Evolutionary conservation across 495 filamentous ascomycete genomes (phyloP).

Genomic region (Cercophora scortea): DNA sequence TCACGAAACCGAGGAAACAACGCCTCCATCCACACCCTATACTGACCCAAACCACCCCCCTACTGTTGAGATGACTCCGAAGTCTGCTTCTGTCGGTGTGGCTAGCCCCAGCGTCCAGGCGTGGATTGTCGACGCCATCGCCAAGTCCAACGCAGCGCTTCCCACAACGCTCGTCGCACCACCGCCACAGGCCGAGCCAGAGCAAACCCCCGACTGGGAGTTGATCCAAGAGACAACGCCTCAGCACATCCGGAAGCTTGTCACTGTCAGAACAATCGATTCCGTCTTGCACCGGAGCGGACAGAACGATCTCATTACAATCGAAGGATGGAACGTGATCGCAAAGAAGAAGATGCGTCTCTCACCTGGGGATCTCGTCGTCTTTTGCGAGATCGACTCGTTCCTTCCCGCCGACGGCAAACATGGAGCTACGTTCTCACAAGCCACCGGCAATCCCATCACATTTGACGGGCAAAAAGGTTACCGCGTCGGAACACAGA

Average conservation of each 20-base stretch:
- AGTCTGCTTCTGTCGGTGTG: too few species aligned
- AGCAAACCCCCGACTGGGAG: background rate
- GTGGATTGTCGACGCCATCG: conserved; percentile 3
- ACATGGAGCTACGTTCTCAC: background rate
- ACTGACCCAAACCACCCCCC: too few species aligned
- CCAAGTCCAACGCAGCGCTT: background rate
- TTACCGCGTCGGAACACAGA: conserved; percentile 6
- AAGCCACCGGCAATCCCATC: background rate
- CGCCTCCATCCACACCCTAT: too few species aligned
- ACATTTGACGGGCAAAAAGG: conserved; percentile 5
- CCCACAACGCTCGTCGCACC: background rate
- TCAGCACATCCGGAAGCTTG: conserved; percentile 3
- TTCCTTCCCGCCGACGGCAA: conserved; percentile 7
- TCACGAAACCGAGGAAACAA: too few species aligned
- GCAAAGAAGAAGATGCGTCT: conserved; percentile 1
- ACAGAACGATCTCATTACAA: background rate
- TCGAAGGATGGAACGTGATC: conserved; percentile 18
- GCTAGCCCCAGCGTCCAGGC: background rate
- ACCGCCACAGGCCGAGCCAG: background rate
- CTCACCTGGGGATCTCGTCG: background rate
- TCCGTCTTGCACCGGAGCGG: background rate
- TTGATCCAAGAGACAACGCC: background rate
- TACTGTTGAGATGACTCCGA: background rate
- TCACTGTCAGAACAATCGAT: conserved; percentile 4
- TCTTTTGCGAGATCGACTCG: conserved; percentile 16